These are phyloP conservation scores for Pelomyxa schiedti DNA, from an alignment of 78 protist species.

Conservation along the genomic window DNA sequence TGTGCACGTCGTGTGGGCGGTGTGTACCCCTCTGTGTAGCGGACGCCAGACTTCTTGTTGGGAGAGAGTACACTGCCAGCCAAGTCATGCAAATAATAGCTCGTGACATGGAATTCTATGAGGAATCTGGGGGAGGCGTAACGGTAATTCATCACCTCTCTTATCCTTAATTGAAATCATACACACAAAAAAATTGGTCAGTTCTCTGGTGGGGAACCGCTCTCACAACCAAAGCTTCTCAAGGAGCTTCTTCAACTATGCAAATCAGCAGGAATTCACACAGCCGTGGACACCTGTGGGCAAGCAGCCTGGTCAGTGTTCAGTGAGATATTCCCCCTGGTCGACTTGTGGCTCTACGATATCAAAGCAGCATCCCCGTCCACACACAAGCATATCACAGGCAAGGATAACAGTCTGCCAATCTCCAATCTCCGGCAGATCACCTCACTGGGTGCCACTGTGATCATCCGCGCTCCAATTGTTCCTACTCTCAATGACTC, in stretches of 20 bases:
- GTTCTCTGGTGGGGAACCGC: background rate
- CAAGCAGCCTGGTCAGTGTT: background rate
- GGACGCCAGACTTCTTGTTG: too few relatives aligned
- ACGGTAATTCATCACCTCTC: too few relatives aligned
- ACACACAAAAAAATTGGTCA: too few relatives aligned
- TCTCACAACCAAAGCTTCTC: background rate
- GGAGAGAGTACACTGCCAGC: too few relatives aligned
- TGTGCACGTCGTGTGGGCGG: too few relatives aligned
- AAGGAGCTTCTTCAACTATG: background rate
- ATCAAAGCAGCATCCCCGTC: background rate
- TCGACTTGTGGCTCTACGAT: background rate
- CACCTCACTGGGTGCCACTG: background rate
- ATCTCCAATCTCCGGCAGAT: background rate
- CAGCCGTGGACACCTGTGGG: background rate
- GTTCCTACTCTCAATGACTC: background rate
- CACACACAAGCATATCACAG: too few relatives aligned
- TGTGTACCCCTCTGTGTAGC: too few relatives aligned
- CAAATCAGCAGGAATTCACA: background rate
- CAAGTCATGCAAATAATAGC: background rate
- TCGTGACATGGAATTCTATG: background rate
- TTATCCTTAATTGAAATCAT: too few relatives aligned
- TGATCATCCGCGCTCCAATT: background rate
- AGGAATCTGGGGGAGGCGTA: background rate
- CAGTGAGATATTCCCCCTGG: background rate
- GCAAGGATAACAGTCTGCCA: too few relatives aligned